Conservation (phyloP, 805 yeast genomes). For the Komagataella phaffii region DNA sequence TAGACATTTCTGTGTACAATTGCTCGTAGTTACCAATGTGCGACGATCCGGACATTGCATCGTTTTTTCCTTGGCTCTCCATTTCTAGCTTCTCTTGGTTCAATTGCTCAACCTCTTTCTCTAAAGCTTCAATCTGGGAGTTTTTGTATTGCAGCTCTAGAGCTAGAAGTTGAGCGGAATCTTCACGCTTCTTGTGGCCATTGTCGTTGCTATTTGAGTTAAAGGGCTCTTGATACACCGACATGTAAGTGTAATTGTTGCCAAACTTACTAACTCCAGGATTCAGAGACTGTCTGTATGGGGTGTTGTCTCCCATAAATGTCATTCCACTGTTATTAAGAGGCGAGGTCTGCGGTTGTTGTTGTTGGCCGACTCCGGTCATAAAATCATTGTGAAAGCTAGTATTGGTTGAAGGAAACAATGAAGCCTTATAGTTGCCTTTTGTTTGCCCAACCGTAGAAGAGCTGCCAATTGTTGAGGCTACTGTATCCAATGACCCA, state of each 20-base stretch:
- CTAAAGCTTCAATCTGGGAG: neutral
- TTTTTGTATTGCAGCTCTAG: neutral
- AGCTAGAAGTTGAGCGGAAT: neutral
- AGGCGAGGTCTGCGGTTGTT: neutral
- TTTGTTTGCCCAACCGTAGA: neutral
- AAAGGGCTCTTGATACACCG: neutral
- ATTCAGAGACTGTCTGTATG: neutral
- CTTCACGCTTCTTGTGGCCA: neutral
- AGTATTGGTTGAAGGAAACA: neutral
- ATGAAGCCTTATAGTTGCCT: neutral
- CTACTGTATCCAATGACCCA: neutral
- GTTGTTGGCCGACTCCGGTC: neutral
- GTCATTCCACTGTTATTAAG: neutral
- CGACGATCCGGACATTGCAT: neutral
- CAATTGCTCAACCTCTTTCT: neutral
- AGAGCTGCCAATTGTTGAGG: neutral
- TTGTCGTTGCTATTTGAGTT: neutral
- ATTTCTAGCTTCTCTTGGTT: neutral
- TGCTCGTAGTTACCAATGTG: constrained; percentile 5
- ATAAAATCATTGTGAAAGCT: neutral
- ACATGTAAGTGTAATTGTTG: neutral
- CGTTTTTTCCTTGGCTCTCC: neutral
- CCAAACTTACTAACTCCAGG: neutral
- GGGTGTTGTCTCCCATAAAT: neutral
- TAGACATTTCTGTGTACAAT: constrained; percentile 15